Evolutionary conservation across 208 protist genomes (phyloP), one percentile per base, ranked within the genome.

Genomic region (Angomonas deanei): DNA sequence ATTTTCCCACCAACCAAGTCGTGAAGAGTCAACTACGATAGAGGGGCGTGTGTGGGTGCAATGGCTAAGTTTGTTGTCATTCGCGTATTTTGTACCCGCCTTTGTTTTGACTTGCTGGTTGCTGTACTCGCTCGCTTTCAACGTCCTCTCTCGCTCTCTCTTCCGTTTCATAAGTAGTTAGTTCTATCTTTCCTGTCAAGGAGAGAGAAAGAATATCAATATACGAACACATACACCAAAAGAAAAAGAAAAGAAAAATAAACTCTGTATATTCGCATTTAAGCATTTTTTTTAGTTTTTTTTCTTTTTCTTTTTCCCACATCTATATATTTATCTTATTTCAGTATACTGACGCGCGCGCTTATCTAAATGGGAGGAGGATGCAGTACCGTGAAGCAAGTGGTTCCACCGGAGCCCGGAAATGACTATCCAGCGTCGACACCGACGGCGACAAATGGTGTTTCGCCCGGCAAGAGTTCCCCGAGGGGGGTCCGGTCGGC

Each of bases 71-170:
- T n/a, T n/a, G n/a, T n/a, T n/a, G n/a, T n/a, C n/a, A n/a, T n/a
- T n/a, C n/a, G n/a, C n/a, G n/a, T n/a, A n/a, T n/a, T n/a, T n/a
- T n/a, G n/a, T n/a, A n/a, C n/a, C n/a, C n/a, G n/a, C n/a, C 26
- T 61, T 71, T 47, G 38, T 28, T 65, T 71, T 57, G 32, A 4
- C 33, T 61, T 55, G 24, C 59, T 55, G 24, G 10, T 17, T 17
- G 11, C 17, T 39, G 50, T 48, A 38, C 46, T 32, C 48, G 28
- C 19, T 47, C 49, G 6, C 36, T 47, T 63, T 30, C 6, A 56
- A 27, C 15, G 32, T 11, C 46, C 27, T 57, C 19, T 57, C 66
- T 59, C 49, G 42, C 55, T 49, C 57, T 68, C 54, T 53, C 58
- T 64, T 39, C 32, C 38, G 31, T 11, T 55, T 63, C 36, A 53